A percentile compares a stretch with the other conserved stretches of the same genome.
phyloP scores from a whole-genome alignment of 2,329 filamentous ascomycete species.

The Phoma herbarum region DNA sequence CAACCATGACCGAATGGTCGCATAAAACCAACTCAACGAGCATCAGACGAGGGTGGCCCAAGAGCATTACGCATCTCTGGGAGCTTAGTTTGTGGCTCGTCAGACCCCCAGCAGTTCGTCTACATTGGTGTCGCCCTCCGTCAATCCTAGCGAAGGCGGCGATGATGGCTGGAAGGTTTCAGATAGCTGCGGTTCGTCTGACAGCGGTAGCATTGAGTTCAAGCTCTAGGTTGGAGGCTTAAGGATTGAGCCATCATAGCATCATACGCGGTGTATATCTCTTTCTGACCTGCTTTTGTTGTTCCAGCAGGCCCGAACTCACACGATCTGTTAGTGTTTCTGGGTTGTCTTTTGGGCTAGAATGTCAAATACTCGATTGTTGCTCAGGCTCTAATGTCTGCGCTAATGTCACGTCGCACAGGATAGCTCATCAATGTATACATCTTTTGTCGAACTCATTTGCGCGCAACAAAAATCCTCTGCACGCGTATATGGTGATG shows the following conservation, averaged over 20 bases:
- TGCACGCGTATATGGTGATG: background rate
- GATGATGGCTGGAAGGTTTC: background rate
- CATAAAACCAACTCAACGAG: conserved; percentile 1
- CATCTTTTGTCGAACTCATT: background rate
- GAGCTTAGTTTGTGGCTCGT: background rate
- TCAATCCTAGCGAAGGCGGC: background rate
- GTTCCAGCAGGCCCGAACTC: background rate
- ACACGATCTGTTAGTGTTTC: background rate
- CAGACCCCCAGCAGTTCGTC: background rate
- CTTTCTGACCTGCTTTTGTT: background rate
- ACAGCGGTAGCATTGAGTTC: background rate
- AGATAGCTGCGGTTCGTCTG: background rate
- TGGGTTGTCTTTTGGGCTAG: background rate
- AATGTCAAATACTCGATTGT: background rate
- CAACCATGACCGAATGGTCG: conserved; percentile 4
- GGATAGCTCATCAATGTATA: background rate
- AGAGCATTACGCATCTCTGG: background rate
- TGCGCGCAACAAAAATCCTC: background rate
- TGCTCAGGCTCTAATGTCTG: background rate
- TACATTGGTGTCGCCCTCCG: background rate
- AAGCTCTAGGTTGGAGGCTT: background rate
- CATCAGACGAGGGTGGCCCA: conserved; percentile 1
- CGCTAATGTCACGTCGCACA: background rate
- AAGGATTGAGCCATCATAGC: background rate
- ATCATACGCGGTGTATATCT: background rate